Conservation (phyloP, 345 rosid species). For the Noccaea caerulescens region DNA sequence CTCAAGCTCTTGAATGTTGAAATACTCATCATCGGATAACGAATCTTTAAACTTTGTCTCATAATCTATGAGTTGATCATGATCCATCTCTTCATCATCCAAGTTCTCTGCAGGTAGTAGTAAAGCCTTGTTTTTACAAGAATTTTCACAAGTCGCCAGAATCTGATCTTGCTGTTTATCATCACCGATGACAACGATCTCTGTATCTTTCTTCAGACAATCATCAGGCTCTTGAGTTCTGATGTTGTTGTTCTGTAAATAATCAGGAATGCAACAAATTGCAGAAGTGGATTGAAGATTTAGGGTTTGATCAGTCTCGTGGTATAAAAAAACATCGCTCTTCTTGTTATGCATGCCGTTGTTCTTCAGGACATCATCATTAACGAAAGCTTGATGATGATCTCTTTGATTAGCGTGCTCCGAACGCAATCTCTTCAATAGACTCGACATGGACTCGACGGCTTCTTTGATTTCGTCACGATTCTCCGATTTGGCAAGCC, state of each 20-base stretch:
- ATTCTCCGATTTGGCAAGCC: neutral
- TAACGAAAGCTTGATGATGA: too few species aligned
- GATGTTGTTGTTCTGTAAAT: neutral
- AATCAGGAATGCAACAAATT: neutral
- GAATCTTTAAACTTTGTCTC: neutral
- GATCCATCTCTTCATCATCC: neutral
- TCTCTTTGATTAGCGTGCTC: neutral
- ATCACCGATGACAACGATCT: neutral
- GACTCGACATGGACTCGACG: neutral
- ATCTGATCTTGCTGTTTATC: neutral
- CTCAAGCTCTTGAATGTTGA: neutral
- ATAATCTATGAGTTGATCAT: neutral
- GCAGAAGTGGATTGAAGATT: neutral
- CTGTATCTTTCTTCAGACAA: neutral
- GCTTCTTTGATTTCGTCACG: neutral
- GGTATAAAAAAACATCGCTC: neutral
- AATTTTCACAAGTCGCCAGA: neutral
- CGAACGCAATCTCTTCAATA: neutral
- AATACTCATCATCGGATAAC: neutral
- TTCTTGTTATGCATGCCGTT: neutral
- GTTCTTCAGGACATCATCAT: neutral
- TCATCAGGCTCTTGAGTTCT: neutral
- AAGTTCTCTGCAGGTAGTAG: neutral
- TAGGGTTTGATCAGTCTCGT: neutral
- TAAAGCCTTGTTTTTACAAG: neutral